Evolutionary conservation across 2,329 filamentous ascomycete species (phyloP), one percentile per base, ranked within the genome.

Genomic region (Fusarium stilboides): DNA sequence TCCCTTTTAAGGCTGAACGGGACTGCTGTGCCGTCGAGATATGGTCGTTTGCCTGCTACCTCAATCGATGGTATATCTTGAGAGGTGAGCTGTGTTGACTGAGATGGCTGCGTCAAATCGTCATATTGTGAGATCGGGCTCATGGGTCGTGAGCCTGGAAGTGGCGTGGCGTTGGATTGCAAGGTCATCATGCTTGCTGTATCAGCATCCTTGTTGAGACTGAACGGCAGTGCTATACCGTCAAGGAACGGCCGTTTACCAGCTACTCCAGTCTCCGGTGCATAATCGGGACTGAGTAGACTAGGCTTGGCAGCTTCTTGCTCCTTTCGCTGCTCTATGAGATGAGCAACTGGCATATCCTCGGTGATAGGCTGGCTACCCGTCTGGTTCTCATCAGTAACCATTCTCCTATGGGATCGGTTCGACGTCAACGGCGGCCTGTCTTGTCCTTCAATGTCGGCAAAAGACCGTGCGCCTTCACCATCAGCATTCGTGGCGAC

Each of bases 211-310:
- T 86, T 86, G 53, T 86, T 86, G 15, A 94, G 77, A 58, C 87
- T 91, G 74, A 94, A 94, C 0, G 92, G 92, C 70, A 93, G 86
- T 0, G 92, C 91, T 26, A 94, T 87, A 1, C 91, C 90, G 20
- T 88, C 88, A 8, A 92, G 83, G 45, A 89, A 89, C 0, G 91
- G 90, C 4, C 92, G 83, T 74, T 90, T 91, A 7, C 87, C 87
- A 0, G 85, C 83, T 5, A 85, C 82, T 0, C 86, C 87, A 0
- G 87, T 82, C 65, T 84, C 78, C 44, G 85, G 79, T 1, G 77
- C 73, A 49, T 81, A 81, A 31, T 82, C 74, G 0, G 82, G 79
- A 10, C 83, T 84, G 31, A 82, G 80, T 0, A 85, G 80, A 1
- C 83, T 80, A 5, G 83, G 76, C 0, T 80, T 82, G 5, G 70